A percentile compares a stretch with the other conserved stretches of the same genome.
Evolutionary conservation across 306 rosid species (phyloP).

Genomic region (Dryas alaskensis): DNA sequence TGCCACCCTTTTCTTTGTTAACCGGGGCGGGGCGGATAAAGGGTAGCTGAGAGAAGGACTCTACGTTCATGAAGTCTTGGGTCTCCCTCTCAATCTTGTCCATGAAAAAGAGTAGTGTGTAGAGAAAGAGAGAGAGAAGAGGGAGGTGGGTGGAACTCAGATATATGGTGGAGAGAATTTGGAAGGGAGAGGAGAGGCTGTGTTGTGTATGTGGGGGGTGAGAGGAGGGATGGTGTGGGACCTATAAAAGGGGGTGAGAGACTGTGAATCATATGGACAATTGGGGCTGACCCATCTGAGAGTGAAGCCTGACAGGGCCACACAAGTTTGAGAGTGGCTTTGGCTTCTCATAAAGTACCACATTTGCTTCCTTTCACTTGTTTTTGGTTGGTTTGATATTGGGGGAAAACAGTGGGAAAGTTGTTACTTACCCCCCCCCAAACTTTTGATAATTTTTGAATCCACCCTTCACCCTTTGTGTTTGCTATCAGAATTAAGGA

Average conservation of each 20-base stretch:
- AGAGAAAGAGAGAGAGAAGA: not conserved
- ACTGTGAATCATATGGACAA: constrained; percentile 46
- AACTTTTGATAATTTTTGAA: not conserved
- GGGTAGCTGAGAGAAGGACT: constrained; percentile 93
- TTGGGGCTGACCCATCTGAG: constrained; percentile 75
- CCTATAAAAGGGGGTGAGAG: constrained; percentile 50
- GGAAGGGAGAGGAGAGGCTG: not conserved
- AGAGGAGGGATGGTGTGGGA: constrained; percentile 42
- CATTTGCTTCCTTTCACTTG: constrained; percentile 33
- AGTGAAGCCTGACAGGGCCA: constrained; percentile 81
- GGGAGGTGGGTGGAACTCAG: not conserved
- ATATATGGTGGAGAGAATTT: no score
- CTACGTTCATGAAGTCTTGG: constrained; percentile 91
- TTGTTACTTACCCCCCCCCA: not conserved
- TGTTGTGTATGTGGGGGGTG: constrained; percentile 5
- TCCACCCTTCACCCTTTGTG: not conserved
- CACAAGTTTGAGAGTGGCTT: constrained; percentile 54
- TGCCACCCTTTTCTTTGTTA: constrained; percentile 58
- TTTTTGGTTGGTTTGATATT: constrained; percentile 18
- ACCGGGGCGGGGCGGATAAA: constrained; percentile 77
- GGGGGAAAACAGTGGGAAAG: not conserved
- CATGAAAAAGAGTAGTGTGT: constrained; percentile 34
- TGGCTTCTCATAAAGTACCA: constrained; percentile 64
- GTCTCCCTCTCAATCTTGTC: constrained; percentile 77
- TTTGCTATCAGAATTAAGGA: not conserved